Evolutionary conservation across 2,329 filamentous ascomycete species (phyloP), one percentile per base, ranked within the genome.

Genomic region (Beauveria brongniartii): DNA sequence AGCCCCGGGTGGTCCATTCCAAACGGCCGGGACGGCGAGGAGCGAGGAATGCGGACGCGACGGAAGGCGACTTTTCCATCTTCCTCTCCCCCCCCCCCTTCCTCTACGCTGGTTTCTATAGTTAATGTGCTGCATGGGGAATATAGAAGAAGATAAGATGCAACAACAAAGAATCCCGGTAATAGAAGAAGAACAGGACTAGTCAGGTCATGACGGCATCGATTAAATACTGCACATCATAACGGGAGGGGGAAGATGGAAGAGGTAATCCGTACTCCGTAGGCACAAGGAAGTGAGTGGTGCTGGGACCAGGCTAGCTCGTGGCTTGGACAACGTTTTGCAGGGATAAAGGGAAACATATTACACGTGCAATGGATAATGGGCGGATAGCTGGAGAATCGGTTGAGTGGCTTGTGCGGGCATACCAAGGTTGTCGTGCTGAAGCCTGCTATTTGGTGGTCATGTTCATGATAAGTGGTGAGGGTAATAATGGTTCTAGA

Each of bases 181-280:
- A 34, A 34, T 34, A 14, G 30, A 34, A 34, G 30, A 34, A 34
- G 12, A 43, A 10, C 18, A 18, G 18, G 40, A n/a, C 55, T 57
- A 57, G 55, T 30, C n/a, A 37, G 55, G 7, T 51, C 22, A 51
- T 58, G 55, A 58, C 55, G 55, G 55, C 55, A 58, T 58, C 20
- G 44, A 41, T 41, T 30, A 12, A 34, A 34, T 34, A 34, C 34
- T 40, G 55, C 28, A 50, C 28, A 46, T 16, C 12, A 48, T 34
- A 34, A 34, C 4, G 30, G 30, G 30, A 14, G 10, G 30, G 30
- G 30, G 3, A 1, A 10, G 30, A 34, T 34, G 10, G 30, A 12
- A 34, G 14, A 34, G 7, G 7, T 28, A 26, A 2, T 24, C 24
- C 24, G 24, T 24, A 7, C 26, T 7, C 24, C 24, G 24, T 26